Percentiles rank a stretch among this genome's conserved stretches.
Conservation (phyloP, 306 rosid genomes). For the Lathyrus oleraceus region DNA sequence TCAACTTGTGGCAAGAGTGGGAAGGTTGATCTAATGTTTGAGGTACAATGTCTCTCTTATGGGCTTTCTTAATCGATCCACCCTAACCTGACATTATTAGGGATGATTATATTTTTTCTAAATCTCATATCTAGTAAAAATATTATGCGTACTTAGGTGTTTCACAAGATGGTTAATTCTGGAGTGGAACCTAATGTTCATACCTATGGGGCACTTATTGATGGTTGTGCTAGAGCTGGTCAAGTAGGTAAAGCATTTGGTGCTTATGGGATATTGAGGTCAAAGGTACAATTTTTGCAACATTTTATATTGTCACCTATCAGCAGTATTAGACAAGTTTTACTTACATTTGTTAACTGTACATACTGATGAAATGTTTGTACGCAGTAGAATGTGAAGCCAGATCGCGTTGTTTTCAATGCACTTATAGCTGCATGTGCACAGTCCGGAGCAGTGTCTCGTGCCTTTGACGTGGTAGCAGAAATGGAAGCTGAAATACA, state of each 20-base stretch:
- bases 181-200: constrained; percentile 86
- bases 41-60: constrained; percentile 63
- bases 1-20: constrained; percentile 93
- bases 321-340: constrained; percentile 14
- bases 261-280: constrained; percentile 95
- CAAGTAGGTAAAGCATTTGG: constrained; percentile 99
- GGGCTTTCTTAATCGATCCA: constrained; percentile 28
- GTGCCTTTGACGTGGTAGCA: constrained; percentile 92
- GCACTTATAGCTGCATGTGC: constrained; percentile 98
- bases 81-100: constrained; percentile 20
- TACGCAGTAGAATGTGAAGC: constrained; percentile 99
- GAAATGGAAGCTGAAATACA: constrained; percentile 84
- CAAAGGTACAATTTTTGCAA: constrained; percentile 70
- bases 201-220: constrained; percentile 96
- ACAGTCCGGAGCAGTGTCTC: constrained; percentile 93
- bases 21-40: constrained; percentile 90
- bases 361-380: constrained; percentile 63
- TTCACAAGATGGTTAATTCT: constrained; percentile 88
- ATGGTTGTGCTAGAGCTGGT: constrained; percentile 97
- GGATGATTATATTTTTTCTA: constrained; percentile 17
- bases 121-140: constrained; percentile 25
- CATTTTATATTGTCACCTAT: constrained; percentile 2
- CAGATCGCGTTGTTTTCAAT: constrained; percentile 99
- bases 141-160: constrained; percentile 56
- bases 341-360: constrained; percentile 30